phyloP scores from a whole-genome alignment of 2,329 filamentous ascomycete species.

The Neopestalotiopsis clavispora region DNA sequence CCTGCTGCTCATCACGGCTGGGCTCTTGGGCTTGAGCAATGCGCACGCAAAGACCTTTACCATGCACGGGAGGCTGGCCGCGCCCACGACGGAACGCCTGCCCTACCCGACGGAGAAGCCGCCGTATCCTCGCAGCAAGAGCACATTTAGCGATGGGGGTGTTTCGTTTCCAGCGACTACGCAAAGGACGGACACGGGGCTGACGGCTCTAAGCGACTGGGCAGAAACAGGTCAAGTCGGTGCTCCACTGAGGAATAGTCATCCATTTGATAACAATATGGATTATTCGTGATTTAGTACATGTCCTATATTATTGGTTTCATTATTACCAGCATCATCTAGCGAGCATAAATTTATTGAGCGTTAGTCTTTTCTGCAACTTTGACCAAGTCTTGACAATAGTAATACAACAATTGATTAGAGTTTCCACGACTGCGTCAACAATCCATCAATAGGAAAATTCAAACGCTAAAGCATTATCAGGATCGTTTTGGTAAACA shows the following conservation, averaged over 20 bases:
- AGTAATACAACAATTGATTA: not conserved
- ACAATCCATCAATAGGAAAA: no score
- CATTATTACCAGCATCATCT: no score
- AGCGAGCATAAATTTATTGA: not conserved
- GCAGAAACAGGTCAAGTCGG: slow-evolving; percentile 33
- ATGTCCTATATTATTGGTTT: not conserved
- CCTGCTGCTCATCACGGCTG: slow-evolving; percentile 57
- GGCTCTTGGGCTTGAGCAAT: slow-evolving; percentile 59
- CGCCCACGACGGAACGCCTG: slow-evolving; percentile 36
- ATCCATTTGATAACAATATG: slow-evolving; percentile 25
- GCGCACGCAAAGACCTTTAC: slow-evolving; percentile 49
- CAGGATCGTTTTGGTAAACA: no score
- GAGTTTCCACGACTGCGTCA: no score
- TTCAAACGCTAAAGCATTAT: no score
- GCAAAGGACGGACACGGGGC: slow-evolving; percentile 22
- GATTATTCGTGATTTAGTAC: slow-evolving; percentile 19
- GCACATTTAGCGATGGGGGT: slow-evolving; percentile 26
- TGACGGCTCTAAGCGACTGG: slow-evolving; percentile 30
- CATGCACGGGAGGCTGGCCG: slow-evolving; percentile 55
- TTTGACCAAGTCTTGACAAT: not conserved
- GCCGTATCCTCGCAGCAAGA: slow-evolving; percentile 19
- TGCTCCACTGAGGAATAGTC: slow-evolving; percentile 23
- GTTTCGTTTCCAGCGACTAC: slow-evolving; percentile 15
- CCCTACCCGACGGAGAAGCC: slow-evolving; percentile 19
- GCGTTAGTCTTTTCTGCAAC: no score